These are phyloP conservation scores for Macrolepiota dolichaula DNA, from an alignment of 768 basidiomycete species.

Conservation along the genomic window DNA sequence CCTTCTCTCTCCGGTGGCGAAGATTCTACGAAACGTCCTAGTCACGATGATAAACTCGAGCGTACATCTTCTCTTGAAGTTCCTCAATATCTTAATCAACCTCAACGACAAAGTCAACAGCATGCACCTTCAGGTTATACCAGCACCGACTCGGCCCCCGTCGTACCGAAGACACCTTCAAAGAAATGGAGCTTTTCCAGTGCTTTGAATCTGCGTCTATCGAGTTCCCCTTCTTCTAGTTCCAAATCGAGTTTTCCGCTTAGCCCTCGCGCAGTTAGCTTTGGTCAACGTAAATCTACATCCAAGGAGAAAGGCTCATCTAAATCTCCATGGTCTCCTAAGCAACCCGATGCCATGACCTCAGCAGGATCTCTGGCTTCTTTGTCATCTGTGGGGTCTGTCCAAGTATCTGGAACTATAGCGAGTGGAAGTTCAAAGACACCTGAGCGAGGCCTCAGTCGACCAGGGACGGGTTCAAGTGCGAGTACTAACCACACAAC, in stretches of 20 bases:
- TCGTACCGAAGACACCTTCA: conserved; percentile 73
- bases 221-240: conserved; percentile 62
- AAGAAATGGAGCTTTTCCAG: conserved; percentile 97
- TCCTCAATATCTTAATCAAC: conserved; percentile 30
- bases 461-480: conserved; percentile 75
- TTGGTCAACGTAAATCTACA: conserved; percentile 67
- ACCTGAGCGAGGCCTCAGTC: conserved; percentile 61
- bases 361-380: conserved; percentile 77
- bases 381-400: conserved; percentile 69
- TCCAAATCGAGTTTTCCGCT: conserved; percentile 48
- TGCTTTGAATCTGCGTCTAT: conserved; percentile 73
- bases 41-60: conserved; percentile 44
- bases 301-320: conserved; percentile 62
- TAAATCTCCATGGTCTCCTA: conserved; percentile 60
- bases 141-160: conserved; percentile 33
- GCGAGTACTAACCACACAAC: conserved; percentile 64
- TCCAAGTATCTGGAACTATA: conserved; percentile 44
- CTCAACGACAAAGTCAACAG: conserved; percentile 26
- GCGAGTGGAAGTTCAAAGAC: conserved; percentile 48
- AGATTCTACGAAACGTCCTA: conserved; percentile 38
- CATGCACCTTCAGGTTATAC: conserved; percentile 30
- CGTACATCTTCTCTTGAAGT: conserved; percentile 52
- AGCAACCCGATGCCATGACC: conserved; percentile 72
- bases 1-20: conserved; percentile 40
- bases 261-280: conserved; percentile 66